A percentile compares a stretch with the other conserved stretches of the same genome.
Conservation (phyloP, 352 stramenopile species). For the Phytophthora sojae region DNA sequence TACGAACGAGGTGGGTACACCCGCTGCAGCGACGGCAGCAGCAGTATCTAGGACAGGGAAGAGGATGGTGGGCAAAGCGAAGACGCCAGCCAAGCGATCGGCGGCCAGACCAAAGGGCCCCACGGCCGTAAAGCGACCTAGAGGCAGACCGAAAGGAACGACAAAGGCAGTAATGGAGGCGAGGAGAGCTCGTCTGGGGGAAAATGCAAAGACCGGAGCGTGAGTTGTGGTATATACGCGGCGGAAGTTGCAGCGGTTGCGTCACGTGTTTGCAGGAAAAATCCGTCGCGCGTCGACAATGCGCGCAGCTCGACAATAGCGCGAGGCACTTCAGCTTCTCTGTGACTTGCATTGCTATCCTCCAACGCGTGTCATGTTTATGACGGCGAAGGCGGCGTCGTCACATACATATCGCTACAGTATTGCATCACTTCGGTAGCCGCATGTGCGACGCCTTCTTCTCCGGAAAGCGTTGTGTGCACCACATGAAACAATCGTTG, state of each 20-base stretch:
- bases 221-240: background rate
- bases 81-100: conserved; percentile 17
- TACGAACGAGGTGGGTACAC: background rate
- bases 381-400: background rate
- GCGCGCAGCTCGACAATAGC: conserved; percentile 18
- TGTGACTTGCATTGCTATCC: conserved; percentile 1
- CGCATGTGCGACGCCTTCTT: background rate
- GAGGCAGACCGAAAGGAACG: conserved; percentile 33
- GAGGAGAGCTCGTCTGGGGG: conserved; percentile 21
- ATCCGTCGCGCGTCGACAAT: conserved; percentile 9
- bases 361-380: conserved; percentile 17
- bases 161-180: conserved; percentile 31
- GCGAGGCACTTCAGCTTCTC: background rate
- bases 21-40: background rate
- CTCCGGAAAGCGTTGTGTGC: conserved; percentile 11
- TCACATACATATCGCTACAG: background rate
- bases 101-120: conserved; percentile 10
- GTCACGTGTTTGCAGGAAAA: conserved; percentile 4
- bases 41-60: conserved; percentile 5
- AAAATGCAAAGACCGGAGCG: conserved; percentile 4
- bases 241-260: background rate
- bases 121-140: conserved; percentile 14
- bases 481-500: conserved; percentile 26
- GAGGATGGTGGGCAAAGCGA: conserved; percentile 19
- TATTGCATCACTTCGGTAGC: background rate